Evolutionary conservation across 2,329 filamentous ascomycete genomes (phyloP).

Genomic region (Alternaria triticimaculans): DNA sequence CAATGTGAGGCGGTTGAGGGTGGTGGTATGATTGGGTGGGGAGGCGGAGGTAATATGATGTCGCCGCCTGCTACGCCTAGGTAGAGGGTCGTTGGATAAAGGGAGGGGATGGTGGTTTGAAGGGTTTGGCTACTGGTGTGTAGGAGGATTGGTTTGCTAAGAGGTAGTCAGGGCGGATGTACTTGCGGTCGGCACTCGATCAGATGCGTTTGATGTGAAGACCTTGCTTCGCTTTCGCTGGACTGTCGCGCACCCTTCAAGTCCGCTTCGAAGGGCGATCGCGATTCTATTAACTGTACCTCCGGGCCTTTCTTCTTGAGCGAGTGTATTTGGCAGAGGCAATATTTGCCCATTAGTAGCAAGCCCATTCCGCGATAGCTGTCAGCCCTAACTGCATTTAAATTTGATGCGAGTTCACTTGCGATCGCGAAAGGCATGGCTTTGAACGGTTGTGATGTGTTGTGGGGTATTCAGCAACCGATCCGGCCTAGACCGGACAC

Average conservation of each 20-base stretch:
- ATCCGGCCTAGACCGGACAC: constrained; percentile 10
- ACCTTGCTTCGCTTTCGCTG: neutral
- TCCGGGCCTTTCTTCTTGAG: neutral
- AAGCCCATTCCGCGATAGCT: neutral
- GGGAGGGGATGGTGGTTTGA: neutral
- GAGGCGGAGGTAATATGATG: neutral
- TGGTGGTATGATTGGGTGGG: neutral
- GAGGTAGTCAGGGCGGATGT: accelerated
- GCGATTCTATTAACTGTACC: neutral
- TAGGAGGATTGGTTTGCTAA: neutral
- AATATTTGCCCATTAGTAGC: neutral
- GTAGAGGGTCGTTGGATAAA: neutral
- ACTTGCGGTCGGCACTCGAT: neutral
- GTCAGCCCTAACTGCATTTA: neutral
- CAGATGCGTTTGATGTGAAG: neutral
- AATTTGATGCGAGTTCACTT: neutral
- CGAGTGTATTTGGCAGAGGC: neutral
- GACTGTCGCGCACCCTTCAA: neutral
- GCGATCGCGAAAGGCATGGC: neutral
- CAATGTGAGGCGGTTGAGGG: constrained; percentile 2
- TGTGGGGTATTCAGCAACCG: constrained; percentile 19
- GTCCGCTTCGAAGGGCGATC: neutral
- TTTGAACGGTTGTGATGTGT: neutral
- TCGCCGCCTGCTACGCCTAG: constrained; percentile 7
- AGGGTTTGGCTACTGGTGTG: neutral